Conservation (phyloP, 176 grass and related monocot species). For the Oryza coarctata region DNA sequence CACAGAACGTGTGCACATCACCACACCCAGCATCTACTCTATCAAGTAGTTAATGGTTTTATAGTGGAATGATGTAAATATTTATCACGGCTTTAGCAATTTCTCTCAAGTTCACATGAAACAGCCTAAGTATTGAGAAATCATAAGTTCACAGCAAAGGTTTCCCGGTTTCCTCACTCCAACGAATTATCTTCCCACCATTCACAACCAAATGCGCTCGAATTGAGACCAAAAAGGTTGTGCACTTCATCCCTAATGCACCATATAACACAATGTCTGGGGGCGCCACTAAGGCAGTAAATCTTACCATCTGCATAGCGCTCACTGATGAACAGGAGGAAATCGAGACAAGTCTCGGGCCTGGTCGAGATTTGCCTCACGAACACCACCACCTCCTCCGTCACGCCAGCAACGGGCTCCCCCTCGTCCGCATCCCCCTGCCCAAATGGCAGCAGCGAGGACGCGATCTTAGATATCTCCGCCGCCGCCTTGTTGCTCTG, state of each 20-base stretch:
- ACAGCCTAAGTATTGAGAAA: background rate
- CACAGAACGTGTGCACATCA: background rate
- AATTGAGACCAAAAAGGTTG: background rate
- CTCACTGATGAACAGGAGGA: constrained; percentile 55
- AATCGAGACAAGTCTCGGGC: constrained; percentile 74
- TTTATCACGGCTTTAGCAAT: background rate
- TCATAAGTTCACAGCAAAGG: background rate
- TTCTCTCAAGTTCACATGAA: background rate
- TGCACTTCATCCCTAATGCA: background rate
- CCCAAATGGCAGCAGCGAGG: constrained; percentile 75
- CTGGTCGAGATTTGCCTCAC: constrained; percentile 58
- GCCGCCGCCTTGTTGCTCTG: constrained; percentile 52
- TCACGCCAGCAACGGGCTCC: constrained; percentile 40
- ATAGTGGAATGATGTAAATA: background rate
- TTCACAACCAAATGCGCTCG: background rate
- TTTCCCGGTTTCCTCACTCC: background rate
- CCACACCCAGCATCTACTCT: background rate
- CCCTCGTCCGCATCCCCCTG: constrained; percentile 45
- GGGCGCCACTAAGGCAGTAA: background rate
- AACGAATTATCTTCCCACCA: background rate
- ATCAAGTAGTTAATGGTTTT: background rate
- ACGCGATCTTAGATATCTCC: constrained; percentile 82
- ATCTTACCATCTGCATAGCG: constrained; percentile 53
- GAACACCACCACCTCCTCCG: constrained; percentile 69
- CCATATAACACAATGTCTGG: background rate